These are phyloP conservation scores for Chenopodium quinoa DNA, from an alignment of 148 eudicot species.

Conservation along the genomic window DNA sequence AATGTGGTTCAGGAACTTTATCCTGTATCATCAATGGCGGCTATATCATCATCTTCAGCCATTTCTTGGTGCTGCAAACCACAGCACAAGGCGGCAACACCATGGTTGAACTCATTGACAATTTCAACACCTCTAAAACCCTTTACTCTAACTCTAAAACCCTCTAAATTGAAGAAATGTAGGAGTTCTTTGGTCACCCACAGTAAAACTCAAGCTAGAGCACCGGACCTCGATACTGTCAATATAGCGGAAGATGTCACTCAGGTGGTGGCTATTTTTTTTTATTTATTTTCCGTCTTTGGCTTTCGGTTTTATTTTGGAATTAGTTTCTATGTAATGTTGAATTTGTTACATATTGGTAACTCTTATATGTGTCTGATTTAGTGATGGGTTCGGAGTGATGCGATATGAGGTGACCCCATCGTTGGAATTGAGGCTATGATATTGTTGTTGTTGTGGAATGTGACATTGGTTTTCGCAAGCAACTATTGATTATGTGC, in stretches of 20 bases:
- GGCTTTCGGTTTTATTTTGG: background rate
- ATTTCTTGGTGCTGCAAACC: background rate
- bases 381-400: too few species aligned
- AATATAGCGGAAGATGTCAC: conserved; percentile 71
- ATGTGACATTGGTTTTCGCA: too few species aligned
- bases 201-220: conserved; percentile 8
- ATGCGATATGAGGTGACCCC: too few species aligned
- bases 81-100: background rate
- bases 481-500: too few species aligned
- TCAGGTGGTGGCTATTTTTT: conserved; percentile 33
- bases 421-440: too few species aligned
- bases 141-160: background rate
- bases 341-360: too few species aligned
- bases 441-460: too few species aligned
- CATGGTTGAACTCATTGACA: conserved; percentile 2
- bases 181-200: background rate
- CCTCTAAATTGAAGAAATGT: background rate
- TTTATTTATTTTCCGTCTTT: background rate
- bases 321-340: background rate
- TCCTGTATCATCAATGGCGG: background rate
- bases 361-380: too few species aligned
- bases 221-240: conserved; percentile 37
- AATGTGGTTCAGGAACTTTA: background rate
- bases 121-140: background rate
- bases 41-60: background rate